Percentiles rank a stretch among this genome's conserved stretches.
These are phyloP conservation scores for Mollisia scopiformis DNA, from an alignment of 2,329 filamentous ascomycete genomes.

Conservation along the genomic window DNA sequence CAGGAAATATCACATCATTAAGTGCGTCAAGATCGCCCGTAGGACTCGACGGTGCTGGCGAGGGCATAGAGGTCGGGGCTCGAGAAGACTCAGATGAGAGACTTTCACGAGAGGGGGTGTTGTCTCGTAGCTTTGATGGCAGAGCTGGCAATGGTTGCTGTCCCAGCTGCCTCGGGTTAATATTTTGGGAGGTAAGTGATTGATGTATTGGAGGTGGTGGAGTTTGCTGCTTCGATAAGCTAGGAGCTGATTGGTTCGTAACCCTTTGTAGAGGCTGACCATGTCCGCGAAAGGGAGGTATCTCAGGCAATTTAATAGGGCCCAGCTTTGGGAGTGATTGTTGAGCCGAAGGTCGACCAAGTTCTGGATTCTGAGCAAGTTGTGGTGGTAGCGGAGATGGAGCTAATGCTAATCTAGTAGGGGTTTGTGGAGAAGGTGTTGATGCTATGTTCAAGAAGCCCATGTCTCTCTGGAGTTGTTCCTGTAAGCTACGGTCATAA, in stretches of 20 bases:
- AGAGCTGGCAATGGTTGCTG: constrained; percentile 37
- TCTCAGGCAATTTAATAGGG: constrained; percentile 40
- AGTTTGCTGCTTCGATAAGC: constrained; percentile 31
- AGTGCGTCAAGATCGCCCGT: constrained; percentile 81
- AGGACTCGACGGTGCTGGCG: constrained; percentile 57
- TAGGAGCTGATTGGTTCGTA: constrained; percentile 33
- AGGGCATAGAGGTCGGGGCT: constrained; percentile 56
- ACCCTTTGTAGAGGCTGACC: constrained; percentile 33
- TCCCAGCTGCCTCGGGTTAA: constrained; percentile 29
- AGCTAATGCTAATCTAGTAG: constrained; percentile 24
- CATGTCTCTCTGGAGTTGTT: constrained; percentile 67
- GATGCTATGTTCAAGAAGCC: constrained; percentile 53
- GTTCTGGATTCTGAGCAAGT: constrained; percentile 20
- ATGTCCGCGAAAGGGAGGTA: constrained; percentile 39
- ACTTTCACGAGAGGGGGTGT: constrained; percentile 35
- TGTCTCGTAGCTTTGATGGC: constrained; percentile 37
- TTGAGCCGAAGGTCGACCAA: constrained; percentile 35
- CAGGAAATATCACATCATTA: constrained; percentile 89
- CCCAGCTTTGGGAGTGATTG: constrained; percentile 38
- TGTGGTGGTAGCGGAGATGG: constrained; percentile 28
- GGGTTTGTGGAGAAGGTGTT: constrained; percentile 31
- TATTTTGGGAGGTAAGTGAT: constrained; percentile 29
- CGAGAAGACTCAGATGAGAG: constrained; percentile 27
- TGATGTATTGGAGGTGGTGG: constrained; percentile 19
- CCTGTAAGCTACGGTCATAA: constrained; percentile 62